Base-by-base conservation (phyloP, 371 early-diverging fungal genomes). In the Mortierella sp. region DNA sequence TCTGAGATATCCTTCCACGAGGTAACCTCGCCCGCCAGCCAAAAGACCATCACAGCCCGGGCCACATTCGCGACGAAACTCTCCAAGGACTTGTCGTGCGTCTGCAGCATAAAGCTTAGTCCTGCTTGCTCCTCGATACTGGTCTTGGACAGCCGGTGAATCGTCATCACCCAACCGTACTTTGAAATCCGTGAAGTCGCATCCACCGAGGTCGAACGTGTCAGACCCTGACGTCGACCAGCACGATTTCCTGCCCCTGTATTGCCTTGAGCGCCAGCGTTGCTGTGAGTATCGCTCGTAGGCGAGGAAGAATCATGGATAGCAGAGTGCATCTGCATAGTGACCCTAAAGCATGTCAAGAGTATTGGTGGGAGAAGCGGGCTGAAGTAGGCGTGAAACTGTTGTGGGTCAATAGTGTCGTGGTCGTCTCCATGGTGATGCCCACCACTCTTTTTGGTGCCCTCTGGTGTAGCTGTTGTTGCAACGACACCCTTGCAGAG, bases 141-240 rank as follows among this genome's bases (percentile, higher is more conserved):
- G 8, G 82, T 82, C 72, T 82, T 82, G 26, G 82, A 80, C n/a
- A 86, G 73, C 3, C 82, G 82, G 42, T 86, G 86, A 14, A 86
- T 86, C 7, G 86, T 86, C 78, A 82, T 77, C 38, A 86, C 76
- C 86, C 86, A 86, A 10, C 86, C 86, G 38, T 86, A 86, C 31
- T 80, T 86, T 11, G 86, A 80, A 58, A 86, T 86, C 44, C 54
- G 77, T 13, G 86, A 75, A 19, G 63, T 68, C 31, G 80, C 11
- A 73, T 80, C 82, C 13, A 82, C 78, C 1, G 82, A 86, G 28
- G 80, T 80, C 4, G 82, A 86, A 13, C 82, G 74, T 8, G 82
- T 75, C 63, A 73, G 16, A n/a, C 16, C 57, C 24, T 81, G 81
- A 42, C 76, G 63, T 7, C 86, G 79, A 7, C 55, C 45, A 24